Evolutionary conservation across 768 basidiomycete genomes (phyloP), one percentile per base, ranked within the genome.

Genomic region (Mrakia blollopis): DNA sequence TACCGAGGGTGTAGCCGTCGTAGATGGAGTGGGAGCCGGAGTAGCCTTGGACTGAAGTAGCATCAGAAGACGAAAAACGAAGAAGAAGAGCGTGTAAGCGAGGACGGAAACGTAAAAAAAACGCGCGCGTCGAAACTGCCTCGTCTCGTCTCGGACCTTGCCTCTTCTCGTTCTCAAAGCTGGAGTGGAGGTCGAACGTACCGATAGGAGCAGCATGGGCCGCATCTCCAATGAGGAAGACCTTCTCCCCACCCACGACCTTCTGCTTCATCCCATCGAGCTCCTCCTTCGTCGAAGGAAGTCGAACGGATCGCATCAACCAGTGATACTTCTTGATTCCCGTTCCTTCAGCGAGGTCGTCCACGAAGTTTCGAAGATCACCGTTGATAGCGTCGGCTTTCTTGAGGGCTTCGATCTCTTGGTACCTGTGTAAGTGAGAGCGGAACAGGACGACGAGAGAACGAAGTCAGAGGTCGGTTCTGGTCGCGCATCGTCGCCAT

Each of bases 141-240:
- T n/a, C n/a, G n/a, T n/a, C n/a, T n/a, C n/a, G n/a, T n/a, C n/a
- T n/a, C n/a, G n/a, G n/a, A n/a, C n/a, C n/a, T n/a, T n/a, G n/a
- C n/a, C n/a, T n/a, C n/a, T n/a, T n/a, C n/a, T n/a, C n/a, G n/a
- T n/a, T n/a, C n/a, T n/a, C n/a, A n/a, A n/a, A n/a, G n/a, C n/a
- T n/a, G n/a, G n/a, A n/a, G n/a, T n/a, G n/a, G n/a, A n/a, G n/a
- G n/a, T n/a, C n/a, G n/a, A 39, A 76, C 75, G 37, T 7, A 76
- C 75, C 57, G 32, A 77, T 77, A 14, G 76, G 76, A 39, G 63
- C 37, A 35, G 70, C 76, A 23, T 77, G 76, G 0, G 76, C 76
- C 1, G 72, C 72, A 23, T 77, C 76, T 37, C 76, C 76, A 21
- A 73, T 62, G 28, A 77, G 25, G 63, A 77, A 67, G 4, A 77